Evolutionary conservation across 495 filamentous ascomycete genomes (phyloP), one percentile per base, ranked within the genome.

Genomic region (Xylaria acuta): DNA sequence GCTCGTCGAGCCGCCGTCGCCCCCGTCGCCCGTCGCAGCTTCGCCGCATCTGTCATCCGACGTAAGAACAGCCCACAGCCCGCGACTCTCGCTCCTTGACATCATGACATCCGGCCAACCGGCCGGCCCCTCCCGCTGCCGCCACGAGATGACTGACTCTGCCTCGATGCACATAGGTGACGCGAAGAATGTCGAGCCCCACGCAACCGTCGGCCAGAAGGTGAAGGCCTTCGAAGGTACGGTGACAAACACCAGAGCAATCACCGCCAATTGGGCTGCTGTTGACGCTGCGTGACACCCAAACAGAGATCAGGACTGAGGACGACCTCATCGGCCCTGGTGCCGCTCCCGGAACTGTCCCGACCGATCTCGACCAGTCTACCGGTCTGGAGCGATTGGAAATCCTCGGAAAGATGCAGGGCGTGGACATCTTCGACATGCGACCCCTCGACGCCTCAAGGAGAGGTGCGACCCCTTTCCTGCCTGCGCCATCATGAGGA

Each of bases 331-430:
- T 97, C 71, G 86, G 89, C 71, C 93, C 94, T 53, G 96, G 96
- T 83, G 93, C 91, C 77, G 83, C 86, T 67, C 84, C 90, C 73
- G 96, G 95, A 75, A 93, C 92, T 81, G 86, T 99, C 74, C 94
- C 96, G 72, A 94, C 93, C 85, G 96, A 99, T 83, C 80, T 95
- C 80, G 93, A 97, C 78, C 96, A 99, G 82, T 86, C 95, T 56
- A 98, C 96, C 74, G 96, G 96, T 89, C 87, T 99, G 64, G 96
- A 99, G 87, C 95, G 96, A 85, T 89, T 99, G 77, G 96, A 99
- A 83, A 95, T 99, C 77, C 86, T 98, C 84, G 96, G 96, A 83
- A 99, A 99, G 89, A 97, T 98, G 92, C 93, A 98, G 87, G 94
- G 96, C 75, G 87, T 99, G 73, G 96, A 99, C 82, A 87, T 98